phyloP scores from a whole-genome alignment of 345 rosid species.

The Eucalyptus pauciflora region DNA sequence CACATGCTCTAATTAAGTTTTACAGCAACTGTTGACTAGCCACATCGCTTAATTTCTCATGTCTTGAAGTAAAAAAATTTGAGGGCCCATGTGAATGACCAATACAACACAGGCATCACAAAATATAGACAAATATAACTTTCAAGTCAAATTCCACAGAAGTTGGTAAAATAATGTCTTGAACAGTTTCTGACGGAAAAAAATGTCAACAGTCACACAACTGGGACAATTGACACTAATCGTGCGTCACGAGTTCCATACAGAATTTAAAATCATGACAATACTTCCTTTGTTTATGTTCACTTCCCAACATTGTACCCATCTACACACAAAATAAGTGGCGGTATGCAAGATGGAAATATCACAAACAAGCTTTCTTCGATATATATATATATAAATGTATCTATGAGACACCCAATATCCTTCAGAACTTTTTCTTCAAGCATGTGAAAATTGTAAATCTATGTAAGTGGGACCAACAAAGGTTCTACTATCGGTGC shows the following conservation, averaged over 20 bases:
- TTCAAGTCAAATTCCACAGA: not conserved
- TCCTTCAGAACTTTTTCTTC: not conserved
- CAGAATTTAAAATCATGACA: not conserved
- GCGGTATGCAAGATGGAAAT: not conserved
- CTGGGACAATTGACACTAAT: not conserved
- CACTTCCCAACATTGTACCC: not conserved
- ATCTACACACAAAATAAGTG: not conserved
- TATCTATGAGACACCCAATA: not conserved
- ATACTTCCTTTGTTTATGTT: not conserved
- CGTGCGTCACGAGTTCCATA: not conserved
- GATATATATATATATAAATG: not conserved
- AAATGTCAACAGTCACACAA: not conserved
- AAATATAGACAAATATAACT: not conserved
- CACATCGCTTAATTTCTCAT: not conserved
- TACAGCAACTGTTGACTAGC: not conserved
- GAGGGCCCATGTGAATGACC: not conserved
- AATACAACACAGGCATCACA: not conserved
- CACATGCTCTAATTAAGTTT: not conserved
- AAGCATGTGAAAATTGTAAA: not conserved
- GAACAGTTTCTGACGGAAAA: not conserved
- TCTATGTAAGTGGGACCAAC: not conserved
- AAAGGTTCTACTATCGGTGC: not conserved
- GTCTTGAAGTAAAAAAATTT: not conserved
- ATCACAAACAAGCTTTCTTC: not conserved
- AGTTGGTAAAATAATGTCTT: not conserved